These are phyloP conservation scores for Rhododendron griersonianum DNA, from an alignment of 148 eudicot species.

Conservation along the genomic window DNA sequence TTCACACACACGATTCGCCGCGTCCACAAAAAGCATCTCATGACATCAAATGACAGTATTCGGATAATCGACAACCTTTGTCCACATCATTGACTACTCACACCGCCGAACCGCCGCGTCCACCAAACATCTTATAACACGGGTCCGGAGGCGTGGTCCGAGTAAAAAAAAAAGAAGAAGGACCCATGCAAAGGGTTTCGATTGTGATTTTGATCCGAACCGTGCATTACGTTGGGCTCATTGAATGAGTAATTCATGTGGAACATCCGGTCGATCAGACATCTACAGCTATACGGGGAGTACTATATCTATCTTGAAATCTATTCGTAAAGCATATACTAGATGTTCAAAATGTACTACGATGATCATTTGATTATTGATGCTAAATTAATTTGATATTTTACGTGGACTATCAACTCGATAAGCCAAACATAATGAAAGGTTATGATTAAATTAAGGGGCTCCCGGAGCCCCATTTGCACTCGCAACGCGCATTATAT, in stretches of 20 bases:
- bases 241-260: no score
- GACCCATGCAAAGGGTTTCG: neutral
- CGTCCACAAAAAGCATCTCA: neutral
- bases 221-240: neutral
- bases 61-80: neutral
- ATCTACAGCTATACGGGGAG: neutral
- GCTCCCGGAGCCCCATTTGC: neutral
- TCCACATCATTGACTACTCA: neutral
- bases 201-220: neutral
- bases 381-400: neutral
- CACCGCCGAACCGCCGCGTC: neutral
- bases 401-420: neutral
- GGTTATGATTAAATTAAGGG: neutral
- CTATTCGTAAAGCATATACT: neutral
- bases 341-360: neutral
- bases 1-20: neutral
- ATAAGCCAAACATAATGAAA: neutral
- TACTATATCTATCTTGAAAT: neutral
- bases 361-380: neutral
- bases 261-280: neutral
- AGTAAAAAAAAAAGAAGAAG: neutral
- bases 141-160: neutral
- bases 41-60: neutral
- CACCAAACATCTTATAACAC: neutral
- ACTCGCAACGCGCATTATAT: neutral